These are phyloP conservation scores for Crucihimalaya himalaica DNA, from an alignment of 345 rosid genomes.

Conservation along the genomic window DNA sequence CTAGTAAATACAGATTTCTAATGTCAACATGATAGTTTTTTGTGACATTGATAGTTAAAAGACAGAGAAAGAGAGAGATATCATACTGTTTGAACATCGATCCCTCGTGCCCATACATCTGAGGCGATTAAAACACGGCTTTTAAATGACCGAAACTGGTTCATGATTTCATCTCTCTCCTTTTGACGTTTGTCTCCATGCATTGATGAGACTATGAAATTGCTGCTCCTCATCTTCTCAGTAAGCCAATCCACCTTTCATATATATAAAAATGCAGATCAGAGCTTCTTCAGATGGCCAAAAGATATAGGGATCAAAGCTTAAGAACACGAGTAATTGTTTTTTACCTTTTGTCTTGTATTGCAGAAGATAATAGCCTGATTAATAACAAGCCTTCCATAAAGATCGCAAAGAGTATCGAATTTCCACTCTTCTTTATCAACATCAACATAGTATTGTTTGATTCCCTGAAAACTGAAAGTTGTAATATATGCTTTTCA, in stretches of 20 bases:
- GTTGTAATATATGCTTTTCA: background rate
- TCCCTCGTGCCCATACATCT: conserved; percentile 98
- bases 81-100: conserved; percentile 91
- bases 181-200: conserved; percentile 99
- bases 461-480: conserved; percentile 59
- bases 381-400: conserved; percentile 85
- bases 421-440: conserved; percentile 98
- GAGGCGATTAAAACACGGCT: conserved; percentile 93
- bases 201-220: conserved; percentile 94
- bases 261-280: background rate
- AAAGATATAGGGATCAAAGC: background rate
- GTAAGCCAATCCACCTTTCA: conserved; percentile 97
- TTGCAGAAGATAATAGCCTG: conserved; percentile 98
- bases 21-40: background rate
- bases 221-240: conserved; percentile 85
- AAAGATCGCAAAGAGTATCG: conserved; percentile 92
- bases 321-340: background rate
- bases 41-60: background rate
- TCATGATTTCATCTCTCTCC: conserved; percentile 94
- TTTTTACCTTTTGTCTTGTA: conserved; percentile 77
- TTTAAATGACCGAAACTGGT: conserved; percentile 70
- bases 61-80: background rate
- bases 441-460: conserved; percentile 86
- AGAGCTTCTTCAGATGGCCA: background rate
- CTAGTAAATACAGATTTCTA: conserved; percentile 35